phyloP scores from a whole-genome alignment of 225 moss, liverwort and hornwort genomes.

The Climacium dendroides region DNA sequence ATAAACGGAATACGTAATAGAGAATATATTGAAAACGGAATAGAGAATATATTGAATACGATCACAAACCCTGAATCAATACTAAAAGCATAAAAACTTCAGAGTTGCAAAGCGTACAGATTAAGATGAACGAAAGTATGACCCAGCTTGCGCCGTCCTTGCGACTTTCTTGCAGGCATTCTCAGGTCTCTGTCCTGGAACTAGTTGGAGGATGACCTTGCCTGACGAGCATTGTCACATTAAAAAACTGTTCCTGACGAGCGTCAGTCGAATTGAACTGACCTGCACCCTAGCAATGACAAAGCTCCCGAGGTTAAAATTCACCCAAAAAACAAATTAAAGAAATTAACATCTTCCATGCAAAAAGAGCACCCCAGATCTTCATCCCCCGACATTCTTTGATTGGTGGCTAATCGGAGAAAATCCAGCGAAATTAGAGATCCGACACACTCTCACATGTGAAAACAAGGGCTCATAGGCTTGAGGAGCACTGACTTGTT shows the following conservation, averaged over 20 bases:
- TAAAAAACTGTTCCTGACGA: not conserved
- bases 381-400: not conserved
- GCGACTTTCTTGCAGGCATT: conserved; percentile 40
- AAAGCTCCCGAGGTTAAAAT: not conserved
- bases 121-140: conserved; percentile 23
- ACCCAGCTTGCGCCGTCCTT: conserved; percentile 47
- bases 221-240: conserved; percentile 35
- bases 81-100: no score
- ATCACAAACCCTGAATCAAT: not conserved
- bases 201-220: conserved; percentile 37
- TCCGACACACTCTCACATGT: not conserved
- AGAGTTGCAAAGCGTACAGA: conserved; percentile 18
- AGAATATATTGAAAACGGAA: not conserved
- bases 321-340: not conserved
- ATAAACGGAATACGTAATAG: no score
- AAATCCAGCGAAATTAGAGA: not conserved
- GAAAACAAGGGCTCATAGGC: not conserved
- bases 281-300: not conserved
- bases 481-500: not conserved
- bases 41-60: not conserved
- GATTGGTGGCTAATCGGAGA: not conserved
- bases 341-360: not conserved
- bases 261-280: not conserved
- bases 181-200: not conserved
- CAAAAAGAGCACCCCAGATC: not conserved